phyloP scores from a whole-genome alignment of 106 monocot genomes.

The Acorus calamus region DNA sequence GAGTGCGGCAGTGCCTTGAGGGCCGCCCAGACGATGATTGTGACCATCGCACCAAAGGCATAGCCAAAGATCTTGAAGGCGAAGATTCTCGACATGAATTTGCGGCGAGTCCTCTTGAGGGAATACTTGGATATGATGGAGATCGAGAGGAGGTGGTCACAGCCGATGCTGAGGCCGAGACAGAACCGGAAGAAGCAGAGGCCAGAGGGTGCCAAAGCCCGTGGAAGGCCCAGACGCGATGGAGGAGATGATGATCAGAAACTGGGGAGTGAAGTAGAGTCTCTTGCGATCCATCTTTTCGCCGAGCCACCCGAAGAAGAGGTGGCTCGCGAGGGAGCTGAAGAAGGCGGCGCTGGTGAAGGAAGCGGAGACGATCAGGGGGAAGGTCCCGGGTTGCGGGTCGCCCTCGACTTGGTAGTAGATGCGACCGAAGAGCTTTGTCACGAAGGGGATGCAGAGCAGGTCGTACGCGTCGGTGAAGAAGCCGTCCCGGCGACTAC shows the following conservation, averaged over 20 bases:
- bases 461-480: slow-evolving; percentile 98
- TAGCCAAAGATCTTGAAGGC: slow-evolving; percentile 54
- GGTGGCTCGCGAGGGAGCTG: too few species aligned
- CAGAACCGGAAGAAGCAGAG: slow-evolving; percentile 70
- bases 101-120: slow-evolving; percentile 42
- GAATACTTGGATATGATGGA: slow-evolving; percentile 72
- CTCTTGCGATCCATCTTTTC: too few species aligned
- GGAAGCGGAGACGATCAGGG: slow-evolving; percentile 29
- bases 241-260: too few species aligned
- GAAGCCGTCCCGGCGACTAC: slow-evolving; percentile 85
- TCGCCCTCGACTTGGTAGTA: slow-evolving; percentile 55
- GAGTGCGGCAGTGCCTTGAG: too few species aligned
- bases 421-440: slow-evolving; percentile 84
- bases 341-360: too few species aligned
- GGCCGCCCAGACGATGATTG: slow-evolving; percentile 17
- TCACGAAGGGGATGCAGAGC: slow-evolving; percentile 81
- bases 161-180: slow-evolving; percentile 63
- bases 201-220: too few species aligned
- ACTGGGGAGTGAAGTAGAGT: too few species aligned
- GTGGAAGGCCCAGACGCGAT: too few species aligned
- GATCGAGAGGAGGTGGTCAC: slow-evolving; percentile 54
- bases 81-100: slow-evolving; percentile 56
- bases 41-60: slow-evolving; percentile 30
- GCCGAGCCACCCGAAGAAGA: too few species aligned
- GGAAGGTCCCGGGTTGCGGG: slow-evolving; percentile 17